A percentile compares a stretch with the other conserved stretches of the same genome.
Conservation (phyloP, 208 protist species). For the Leishmania mexicana region DNA sequence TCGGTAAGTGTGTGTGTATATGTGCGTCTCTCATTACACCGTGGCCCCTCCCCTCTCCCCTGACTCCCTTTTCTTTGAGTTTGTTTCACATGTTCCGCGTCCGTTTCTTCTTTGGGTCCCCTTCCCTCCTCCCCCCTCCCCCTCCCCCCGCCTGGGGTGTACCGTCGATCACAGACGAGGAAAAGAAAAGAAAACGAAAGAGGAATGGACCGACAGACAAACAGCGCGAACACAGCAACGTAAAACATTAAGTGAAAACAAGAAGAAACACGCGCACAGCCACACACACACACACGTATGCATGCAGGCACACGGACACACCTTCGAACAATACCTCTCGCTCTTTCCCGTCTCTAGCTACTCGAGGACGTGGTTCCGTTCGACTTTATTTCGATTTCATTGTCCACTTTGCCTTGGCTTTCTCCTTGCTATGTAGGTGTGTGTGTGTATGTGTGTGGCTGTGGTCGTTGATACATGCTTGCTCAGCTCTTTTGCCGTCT, state of each 20-base stretch:
- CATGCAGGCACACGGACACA: neutral
- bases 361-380: neutral
- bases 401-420: neutral
- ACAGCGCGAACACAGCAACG: neutral
- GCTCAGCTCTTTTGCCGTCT: neutral
- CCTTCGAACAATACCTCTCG: neutral
- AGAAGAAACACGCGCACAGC: neutral
- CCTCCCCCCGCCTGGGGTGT: neutral
- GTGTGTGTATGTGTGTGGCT: neutral
- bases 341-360: neutral
- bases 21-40: neutral
- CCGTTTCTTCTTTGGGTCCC: neutral
- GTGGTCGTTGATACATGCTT: neutral
- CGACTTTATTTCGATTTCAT: neutral
- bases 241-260: neutral
- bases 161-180: neutral
- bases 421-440: neutral
- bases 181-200: neutral
- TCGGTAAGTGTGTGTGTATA: neutral
- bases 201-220: neutral
- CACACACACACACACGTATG: slow-evolving; percentile 1
- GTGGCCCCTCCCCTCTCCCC: neutral
- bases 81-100: neutral
- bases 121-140: no score
- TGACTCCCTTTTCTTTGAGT: neutral